Evolutionary conservation across 345 rosid genomes (phyloP).

Genomic region (Psidium guajava): DNA sequence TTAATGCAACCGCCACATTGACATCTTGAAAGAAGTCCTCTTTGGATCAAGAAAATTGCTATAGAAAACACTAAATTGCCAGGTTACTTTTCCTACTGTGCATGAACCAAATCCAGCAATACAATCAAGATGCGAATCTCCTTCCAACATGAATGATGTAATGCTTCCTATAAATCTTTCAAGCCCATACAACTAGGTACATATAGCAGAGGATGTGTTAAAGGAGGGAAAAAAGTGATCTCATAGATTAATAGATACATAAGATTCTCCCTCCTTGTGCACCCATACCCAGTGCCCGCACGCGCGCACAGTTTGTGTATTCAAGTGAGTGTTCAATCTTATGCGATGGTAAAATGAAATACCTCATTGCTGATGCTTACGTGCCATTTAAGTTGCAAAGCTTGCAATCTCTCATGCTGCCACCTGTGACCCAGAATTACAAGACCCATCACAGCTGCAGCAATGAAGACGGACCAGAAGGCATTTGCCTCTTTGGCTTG

Average conservation of each 20-base stretch:
- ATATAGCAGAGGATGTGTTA: neutral
- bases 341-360: neutral
- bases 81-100: neutral
- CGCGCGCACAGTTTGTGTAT: neutral
- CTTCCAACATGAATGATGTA: neutral
- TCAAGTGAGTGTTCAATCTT: neutral
- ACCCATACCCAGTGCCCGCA: neutral
- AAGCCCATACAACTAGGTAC: neutral
- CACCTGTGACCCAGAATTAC: slow-evolving; percentile 94
- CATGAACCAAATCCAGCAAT: neutral
- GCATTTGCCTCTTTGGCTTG: slow-evolving; percentile 82
- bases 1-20: neutral
- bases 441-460: slow-evolving; percentile 89
- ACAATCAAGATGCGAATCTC: neutral
- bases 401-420: slow-evolving; percentile 93
- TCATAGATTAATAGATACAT: neutral
- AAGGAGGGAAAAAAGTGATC: neutral
- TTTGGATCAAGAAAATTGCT: neutral
- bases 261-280: neutral
- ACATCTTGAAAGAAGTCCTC: neutral
- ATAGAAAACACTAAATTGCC: neutral
- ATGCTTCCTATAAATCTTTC: neutral
- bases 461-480: slow-evolving; percentile 84
- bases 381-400: slow-evolving; percentile 79
- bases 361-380: slow-evolving; percentile 63